These are phyloP conservation scores for Plasmodium knowlesi DNA, from an alignment of 169 alveolate genomes.

Conservation along the genomic window DNA sequence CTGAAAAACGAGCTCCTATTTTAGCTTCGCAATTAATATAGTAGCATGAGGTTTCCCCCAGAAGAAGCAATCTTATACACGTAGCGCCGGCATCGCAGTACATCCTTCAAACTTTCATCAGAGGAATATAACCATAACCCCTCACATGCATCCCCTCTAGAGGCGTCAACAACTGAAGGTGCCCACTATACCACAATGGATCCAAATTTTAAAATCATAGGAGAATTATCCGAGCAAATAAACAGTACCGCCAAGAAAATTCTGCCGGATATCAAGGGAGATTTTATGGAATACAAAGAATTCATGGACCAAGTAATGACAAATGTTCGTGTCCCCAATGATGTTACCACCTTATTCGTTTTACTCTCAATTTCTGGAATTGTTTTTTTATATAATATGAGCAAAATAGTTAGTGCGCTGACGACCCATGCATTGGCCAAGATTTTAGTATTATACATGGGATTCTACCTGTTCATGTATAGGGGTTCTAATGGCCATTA, in stretches of 20 bases:
- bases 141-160: neutral
- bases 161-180: neutral
- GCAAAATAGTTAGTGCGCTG: neutral
- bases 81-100: neutral
- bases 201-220: neutral
- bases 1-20: neutral
- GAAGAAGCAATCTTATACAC: neutral
- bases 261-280: neutral
- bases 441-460: neutral
- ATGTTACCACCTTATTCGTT: neutral
- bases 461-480: neutral
- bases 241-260: neutral
- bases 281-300: neutral
- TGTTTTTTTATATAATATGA: neutral
- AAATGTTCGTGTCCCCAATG: neutral
- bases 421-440: neutral
- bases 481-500: neutral
- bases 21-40: neutral
- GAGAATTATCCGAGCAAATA: neutral
- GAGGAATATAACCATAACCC: neutral
- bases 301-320: neutral
- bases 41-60: neutral
- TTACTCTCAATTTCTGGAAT: neutral
- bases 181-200: neutral
- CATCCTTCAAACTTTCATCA: neutral